These are phyloP conservation scores for Botrytis galanthina DNA, from an alignment of 2,329 filamentous ascomycete genomes.

Conservation along the genomic window DNA sequence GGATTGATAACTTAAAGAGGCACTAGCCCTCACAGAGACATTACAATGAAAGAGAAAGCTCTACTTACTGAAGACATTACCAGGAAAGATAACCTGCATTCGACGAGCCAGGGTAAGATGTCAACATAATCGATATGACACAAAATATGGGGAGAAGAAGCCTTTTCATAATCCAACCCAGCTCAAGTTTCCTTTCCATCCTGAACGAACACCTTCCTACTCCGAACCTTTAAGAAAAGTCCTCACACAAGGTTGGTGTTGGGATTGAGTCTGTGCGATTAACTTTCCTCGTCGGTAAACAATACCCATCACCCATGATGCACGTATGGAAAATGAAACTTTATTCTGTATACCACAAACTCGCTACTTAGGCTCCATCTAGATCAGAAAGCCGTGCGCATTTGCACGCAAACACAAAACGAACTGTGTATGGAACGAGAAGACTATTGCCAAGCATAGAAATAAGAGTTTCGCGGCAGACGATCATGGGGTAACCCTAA, in stretches of 20 bases:
- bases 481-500: not conserved
- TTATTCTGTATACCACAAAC: not conserved
- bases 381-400: not conserved
- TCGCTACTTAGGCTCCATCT: not conserved
- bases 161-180: not conserved
- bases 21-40: not conserved
- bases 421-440: not conserved
- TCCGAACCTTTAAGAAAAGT: not conserved
- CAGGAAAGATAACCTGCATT: not conserved
- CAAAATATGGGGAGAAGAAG: not conserved
- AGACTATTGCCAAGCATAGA: not conserved
- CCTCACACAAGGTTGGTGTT: not conserved
- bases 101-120: not conserved
- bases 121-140: not conserved
- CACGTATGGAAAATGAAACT: not conserved
- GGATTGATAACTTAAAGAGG: not conserved
- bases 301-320: not conserved
- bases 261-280: not conserved
- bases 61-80: constrained; percentile 13
- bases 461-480: not conserved
- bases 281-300: not conserved
- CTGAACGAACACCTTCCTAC: not conserved
- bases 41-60: not conserved
- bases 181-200: not conserved
- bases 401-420: not conserved